A percentile compares a stretch with the other conserved stretches of the same genome.
These are phyloP conservation scores for Yarrowia porcina DNA, from an alignment of 805 yeast genomes.

Conservation along the genomic window DNA sequence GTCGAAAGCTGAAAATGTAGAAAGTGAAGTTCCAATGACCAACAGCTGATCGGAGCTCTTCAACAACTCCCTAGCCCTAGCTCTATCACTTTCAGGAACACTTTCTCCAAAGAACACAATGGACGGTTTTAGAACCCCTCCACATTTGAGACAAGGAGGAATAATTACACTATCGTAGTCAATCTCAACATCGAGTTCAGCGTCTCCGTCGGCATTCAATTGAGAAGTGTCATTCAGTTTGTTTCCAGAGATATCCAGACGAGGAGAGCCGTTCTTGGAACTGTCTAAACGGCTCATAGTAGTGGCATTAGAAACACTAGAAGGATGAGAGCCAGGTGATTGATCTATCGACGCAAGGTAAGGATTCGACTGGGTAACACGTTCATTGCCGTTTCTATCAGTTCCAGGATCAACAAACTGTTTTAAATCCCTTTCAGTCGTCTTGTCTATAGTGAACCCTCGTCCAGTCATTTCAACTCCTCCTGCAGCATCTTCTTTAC, in stretches of 20 bases:
- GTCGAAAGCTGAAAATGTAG: conserved; percentile 7
- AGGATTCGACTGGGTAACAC: no score
- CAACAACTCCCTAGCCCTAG: not conserved
- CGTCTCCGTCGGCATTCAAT: conserved; percentile 21
- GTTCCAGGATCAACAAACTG: not conserved
- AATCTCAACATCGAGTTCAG: not conserved
- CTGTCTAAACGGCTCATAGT: no score
- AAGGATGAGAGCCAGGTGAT: no score
- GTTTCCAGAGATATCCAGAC: not conserved
- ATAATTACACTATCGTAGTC: conserved; percentile 3
- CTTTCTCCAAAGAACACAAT: conserved; percentile 94
- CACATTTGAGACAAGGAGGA: conserved; percentile 43
- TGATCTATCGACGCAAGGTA: not conserved
- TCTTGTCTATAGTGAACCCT: not conserved
- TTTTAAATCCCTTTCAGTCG: not conserved
- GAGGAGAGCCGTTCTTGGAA: no score
- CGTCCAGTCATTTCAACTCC: not conserved
- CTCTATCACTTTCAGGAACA: conserved; percentile 48
- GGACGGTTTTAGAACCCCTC: conserved; percentile 83
- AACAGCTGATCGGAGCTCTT: not conserved
- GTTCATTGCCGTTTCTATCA: no score
- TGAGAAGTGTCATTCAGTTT: not conserved
- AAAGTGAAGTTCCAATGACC: conserved; percentile 2
- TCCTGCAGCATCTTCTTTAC: not conserved
- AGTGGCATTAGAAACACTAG: no score